A percentile compares a stretch with the other conserved stretches of the same genome.
phyloP scores from a whole-genome alignment of 2,329 filamentous ascomycete species.

The Westerdykella aurantiaca region DNA sequence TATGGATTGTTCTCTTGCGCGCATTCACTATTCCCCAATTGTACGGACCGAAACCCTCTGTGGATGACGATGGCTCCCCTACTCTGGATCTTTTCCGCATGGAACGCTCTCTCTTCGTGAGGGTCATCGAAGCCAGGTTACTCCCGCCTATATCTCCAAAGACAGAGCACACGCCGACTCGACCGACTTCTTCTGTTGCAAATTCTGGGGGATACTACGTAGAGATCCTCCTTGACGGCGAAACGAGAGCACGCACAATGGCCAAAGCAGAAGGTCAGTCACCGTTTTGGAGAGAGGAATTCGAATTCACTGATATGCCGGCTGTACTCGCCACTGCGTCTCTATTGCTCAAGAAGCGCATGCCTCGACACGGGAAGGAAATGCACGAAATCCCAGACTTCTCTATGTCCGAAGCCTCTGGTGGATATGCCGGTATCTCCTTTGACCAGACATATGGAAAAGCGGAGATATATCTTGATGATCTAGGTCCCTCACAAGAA shows the following conservation, averaged over 20 bases:
- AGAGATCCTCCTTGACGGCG: constrained; percentile 73
- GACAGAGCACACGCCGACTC: constrained; percentile 19
- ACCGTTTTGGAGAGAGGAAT: constrained; percentile 78
- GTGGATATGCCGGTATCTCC: constrained; percentile 42
- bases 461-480: constrained; percentile 76
- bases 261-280: constrained; percentile 65
- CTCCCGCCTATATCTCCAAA: constrained; percentile 36
- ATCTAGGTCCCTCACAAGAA: constrained; percentile 69
- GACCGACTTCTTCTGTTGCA: constrained; percentile 28
- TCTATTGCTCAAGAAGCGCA: constrained; percentile 62
- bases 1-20: constrained; percentile 89
- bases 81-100: constrained; percentile 60
- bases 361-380: constrained; percentile 27
- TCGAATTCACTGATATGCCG: constrained; percentile 69
- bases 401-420: constrained; percentile 31
- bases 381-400: constrained; percentile 37
- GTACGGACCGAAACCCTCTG: constrained; percentile 60
- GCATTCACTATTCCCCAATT: constrained; percentile 90
- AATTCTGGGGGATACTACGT: constrained; percentile 64
- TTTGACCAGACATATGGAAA: constrained; percentile 56
- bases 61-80: constrained; percentile 37
- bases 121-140: constrained; percentile 58
- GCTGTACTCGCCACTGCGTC: constrained; percentile 63
- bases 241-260: constrained; percentile 69
- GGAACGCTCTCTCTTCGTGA: constrained; percentile 55